Base-by-base conservation (phyloP, 345 rosid species). In the Lumnitzera racemosa region DNA sequence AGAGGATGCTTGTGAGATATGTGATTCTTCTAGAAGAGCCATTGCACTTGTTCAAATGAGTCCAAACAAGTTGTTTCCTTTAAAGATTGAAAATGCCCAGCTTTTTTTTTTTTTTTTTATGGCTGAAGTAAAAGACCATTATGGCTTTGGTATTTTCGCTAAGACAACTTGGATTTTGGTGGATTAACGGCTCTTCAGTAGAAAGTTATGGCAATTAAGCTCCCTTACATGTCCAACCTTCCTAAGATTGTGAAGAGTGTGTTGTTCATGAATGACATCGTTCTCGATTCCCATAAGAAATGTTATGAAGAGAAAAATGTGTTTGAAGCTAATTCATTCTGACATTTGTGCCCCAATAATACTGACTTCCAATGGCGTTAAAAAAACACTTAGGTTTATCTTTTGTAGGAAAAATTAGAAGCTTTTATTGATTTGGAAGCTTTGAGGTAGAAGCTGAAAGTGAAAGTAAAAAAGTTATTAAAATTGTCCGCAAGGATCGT, bases 361-460 rank as follows among this genome's bases (percentile, higher is more conserved):
- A 25, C 7, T 8, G 1, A 58, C 50, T 15, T 58, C 50, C 3
- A 15, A 11, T 46, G 20, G 1, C 0, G 15, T 5, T 9, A 58
- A 58, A 43, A 58, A 27, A 16, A 58, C n/a, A 47, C 17, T 5
- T 54, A 36, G 60, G 55, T 60, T 23, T 27, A 53, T 20, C 46
- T 67, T 16, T 15, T 67, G 2, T 46, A 55, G 36, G 15, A 27
- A 7, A 46, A 58, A 15, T 15, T 0, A 14, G 13, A 52, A 20
- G 27, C 47, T 0, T 53, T 67, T 4, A 14, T 9, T 3, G 14
- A 5, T 59, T 67, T 27, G 53, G 50, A 14, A 13, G 11, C 8
- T 67, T 52, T 36, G 52, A 59, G 55, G 29, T 10, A 2, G 1
- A 4, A 0, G 16, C 13, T 7, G 47, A 60, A 27, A 47, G 6